Base-by-base conservation (phyloP, 768 basidiomycete genomes). In the Suillus decipiens region DNA sequence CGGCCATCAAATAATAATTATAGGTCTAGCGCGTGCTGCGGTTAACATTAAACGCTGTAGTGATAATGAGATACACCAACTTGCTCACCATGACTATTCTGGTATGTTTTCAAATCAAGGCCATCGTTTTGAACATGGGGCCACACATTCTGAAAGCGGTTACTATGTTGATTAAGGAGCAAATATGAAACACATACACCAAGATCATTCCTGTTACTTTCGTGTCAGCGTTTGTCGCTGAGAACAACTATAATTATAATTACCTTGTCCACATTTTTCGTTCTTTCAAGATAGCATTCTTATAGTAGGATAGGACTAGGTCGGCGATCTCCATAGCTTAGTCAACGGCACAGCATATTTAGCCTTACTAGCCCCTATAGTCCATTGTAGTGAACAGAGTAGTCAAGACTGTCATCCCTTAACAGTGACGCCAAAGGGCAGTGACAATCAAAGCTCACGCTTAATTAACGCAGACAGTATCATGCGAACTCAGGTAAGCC, bases 201-300 rank as follows among this genome's bases (percentile, higher is more conserved):
- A 75, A 47, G 63, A 37, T 64, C 72, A 67, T 68, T 76, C 68
- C 68, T 70, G 45, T 15, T 43, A 28, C 24, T 33, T 33, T 60
- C 10, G 0, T 14, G 19, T 57, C n/a, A 55, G 17, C 8, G 15
- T 60, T 33, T 33, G 19, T 15, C 33, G 14, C 19, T 19, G 3
- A 60, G 22, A 57, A 57, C 1, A 43, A 33, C 14, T 6, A 28
- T 2, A 9, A 9, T 42, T 11, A 60, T 8, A 43, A 68, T 56
- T 24, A 80, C 84, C 73, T 78, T 80, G 24, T 79, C 66, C 0
- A 84, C 85, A 67, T 86, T 86, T 71, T 31, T 72, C 67, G 48
- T 78, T 76, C 1, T 71, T 61, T n/a, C n/a, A n/a, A n/a, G n/a
- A 28, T 28, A 28, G 28, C 28, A 28, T 28, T 28, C 28, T 28